Conservation (phyloP, 1,284 basidiomycete species). For the Microstroma glucosiphilum region DNA sequence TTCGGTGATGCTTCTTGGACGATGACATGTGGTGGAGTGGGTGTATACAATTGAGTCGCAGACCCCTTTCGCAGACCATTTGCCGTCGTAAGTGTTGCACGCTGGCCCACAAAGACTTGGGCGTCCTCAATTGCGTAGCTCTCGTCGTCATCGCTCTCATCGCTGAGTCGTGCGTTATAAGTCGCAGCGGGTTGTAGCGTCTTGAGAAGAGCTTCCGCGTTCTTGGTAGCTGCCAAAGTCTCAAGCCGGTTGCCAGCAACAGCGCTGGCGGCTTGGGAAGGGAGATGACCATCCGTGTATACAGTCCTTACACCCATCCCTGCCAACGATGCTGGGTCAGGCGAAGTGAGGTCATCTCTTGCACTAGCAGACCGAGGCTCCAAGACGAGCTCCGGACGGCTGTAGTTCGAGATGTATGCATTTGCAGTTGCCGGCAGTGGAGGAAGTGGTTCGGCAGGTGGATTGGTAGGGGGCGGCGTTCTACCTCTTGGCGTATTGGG, state of each 20-base stretch:
- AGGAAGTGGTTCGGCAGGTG: constrained; percentile 29
- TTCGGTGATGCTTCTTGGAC: no score
- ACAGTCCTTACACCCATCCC: not conserved
- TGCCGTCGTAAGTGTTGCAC: not conserved
- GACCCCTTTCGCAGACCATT: not conserved
- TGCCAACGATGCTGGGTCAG: constrained; percentile 8
- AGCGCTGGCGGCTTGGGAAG: constrained; percentile 8
- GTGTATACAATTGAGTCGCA: no score
- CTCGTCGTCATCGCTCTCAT: constrained; percentile 13
- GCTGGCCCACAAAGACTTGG: not conserved
- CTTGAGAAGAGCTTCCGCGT: constrained; percentile 14
- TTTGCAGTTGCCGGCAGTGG: constrained; percentile 29
- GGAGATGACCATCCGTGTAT: constrained; percentile 10
- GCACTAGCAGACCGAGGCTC: not conserved
- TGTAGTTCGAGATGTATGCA: constrained; percentile 12
- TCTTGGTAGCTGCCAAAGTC: constrained; percentile 14
- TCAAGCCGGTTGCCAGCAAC: constrained; percentile 12
- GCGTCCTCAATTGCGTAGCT: constrained; percentile 6
- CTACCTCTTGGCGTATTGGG: constrained; percentile 8
- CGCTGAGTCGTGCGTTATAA: constrained; percentile 12
- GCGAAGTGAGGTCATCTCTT: not conserved
- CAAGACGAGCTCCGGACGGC: constrained; percentile 6
- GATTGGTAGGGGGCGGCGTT: constrained; percentile 18
- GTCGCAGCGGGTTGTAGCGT: constrained; percentile 5
- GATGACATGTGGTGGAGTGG: no score